phyloP scores from a whole-genome alignment of 306 rosid genomes.

The Malus orientalis region DNA sequence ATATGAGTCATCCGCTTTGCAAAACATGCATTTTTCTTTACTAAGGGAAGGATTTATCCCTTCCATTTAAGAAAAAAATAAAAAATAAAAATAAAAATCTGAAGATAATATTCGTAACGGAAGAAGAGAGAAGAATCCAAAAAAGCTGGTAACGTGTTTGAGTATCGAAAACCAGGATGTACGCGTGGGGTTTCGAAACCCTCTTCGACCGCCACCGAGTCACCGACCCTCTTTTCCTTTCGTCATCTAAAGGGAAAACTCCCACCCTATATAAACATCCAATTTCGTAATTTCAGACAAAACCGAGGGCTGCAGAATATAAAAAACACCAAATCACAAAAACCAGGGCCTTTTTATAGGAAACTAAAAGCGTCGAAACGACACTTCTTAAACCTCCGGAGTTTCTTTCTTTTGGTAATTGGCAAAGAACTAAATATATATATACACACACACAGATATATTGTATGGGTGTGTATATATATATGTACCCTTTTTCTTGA shows the following conservation, averaged over 20 bases:
- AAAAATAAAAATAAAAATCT: no score
- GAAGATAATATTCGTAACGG: background rate
- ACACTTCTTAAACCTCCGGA: constrained; percentile 12
- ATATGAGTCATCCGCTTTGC: no score
- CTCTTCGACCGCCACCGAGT: background rate
- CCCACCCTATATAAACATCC: background rate
- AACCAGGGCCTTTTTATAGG: no score
- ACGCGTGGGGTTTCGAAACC: background rate
- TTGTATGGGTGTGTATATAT: no score
- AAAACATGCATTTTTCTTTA: no score
- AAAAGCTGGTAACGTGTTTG: background rate
- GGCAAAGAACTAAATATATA: no score
- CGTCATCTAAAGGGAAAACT: background rate
- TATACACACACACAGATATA: background rate
- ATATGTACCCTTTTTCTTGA: background rate
- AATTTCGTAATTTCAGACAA: background rate
- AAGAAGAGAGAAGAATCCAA: background rate
- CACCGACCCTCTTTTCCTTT: background rate
- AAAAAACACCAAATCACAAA: no score
- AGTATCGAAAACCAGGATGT: background rate
- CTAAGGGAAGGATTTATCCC: no score
- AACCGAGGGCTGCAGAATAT: background rate
- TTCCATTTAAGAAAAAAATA: no score
- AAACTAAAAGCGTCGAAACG: no score
- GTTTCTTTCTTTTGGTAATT: background rate